phyloP scores from a whole-genome alignment of 306 rosid genomes.

The Cyamopsis tetragonoloba region DNA sequence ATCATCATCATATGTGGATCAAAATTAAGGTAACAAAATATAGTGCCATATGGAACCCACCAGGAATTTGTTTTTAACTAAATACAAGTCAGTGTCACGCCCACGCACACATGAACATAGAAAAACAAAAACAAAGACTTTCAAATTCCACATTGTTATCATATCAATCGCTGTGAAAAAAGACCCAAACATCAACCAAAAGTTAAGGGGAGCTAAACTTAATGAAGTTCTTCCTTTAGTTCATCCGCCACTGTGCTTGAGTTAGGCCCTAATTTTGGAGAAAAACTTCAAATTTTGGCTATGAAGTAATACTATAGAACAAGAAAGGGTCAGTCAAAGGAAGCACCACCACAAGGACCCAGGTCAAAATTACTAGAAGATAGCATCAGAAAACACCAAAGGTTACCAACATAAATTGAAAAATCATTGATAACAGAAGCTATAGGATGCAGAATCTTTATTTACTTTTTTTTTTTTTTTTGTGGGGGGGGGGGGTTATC shows the following conservation, averaged over 20 bases:
- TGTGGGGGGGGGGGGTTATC: neutral
- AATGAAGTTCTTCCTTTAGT: neutral
- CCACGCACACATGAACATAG: too few species aligned
- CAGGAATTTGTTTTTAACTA: neutral
- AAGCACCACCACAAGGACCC: neutral
- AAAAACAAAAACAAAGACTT: neutral
- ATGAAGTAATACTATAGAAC: neutral
- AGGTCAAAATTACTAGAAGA: neutral
- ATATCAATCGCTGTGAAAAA: neutral
- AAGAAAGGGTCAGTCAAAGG: neutral
- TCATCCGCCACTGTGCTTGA: neutral
- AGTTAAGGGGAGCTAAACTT: neutral
- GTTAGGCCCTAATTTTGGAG: neutral
- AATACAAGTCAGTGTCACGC: neutral
- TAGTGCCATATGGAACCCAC: slow-evolving; percentile 10
- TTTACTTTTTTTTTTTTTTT: too few species aligned
- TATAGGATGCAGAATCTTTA: too few species aligned
- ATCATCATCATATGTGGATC: slow-evolving; percentile 53
- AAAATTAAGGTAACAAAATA: slow-evolving; percentile 58
- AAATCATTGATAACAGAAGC: too few species aligned
- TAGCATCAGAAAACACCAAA: slow-evolving; percentile 1
- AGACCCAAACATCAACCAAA: neutral
- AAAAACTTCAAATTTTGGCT: neutral
- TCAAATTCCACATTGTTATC: neutral
- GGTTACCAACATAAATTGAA: neutral